phyloP scores from a whole-genome alignment of 2,329 filamentous ascomycete species.

The Stagonosporopsis tanaceti region DNA sequence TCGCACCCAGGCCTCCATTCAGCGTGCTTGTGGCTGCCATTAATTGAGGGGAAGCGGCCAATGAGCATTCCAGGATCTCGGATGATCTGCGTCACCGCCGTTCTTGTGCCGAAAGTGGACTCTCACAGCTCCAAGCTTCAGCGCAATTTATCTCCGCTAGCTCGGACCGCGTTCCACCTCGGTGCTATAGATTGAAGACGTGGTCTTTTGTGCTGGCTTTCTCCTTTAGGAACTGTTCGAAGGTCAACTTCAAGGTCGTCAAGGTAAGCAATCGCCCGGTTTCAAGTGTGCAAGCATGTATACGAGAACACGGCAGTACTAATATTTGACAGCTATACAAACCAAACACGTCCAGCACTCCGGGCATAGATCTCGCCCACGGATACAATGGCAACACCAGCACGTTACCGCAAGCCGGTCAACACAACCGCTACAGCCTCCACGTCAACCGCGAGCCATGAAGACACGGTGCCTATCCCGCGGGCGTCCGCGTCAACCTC shows the following conservation, averaged over 20 bases:
- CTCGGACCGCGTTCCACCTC: slow-evolving; percentile 19
- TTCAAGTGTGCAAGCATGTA: background rate
- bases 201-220: slow-evolving; percentile 1
- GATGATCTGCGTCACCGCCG: slow-evolving; percentile 20
- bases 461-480: background rate
- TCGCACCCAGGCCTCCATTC: slow-evolving; percentile 13
- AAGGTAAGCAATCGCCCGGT: background rate
- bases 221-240: background rate
- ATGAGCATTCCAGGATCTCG: slow-evolving; percentile 2
- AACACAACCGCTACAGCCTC: slow-evolving; percentile 16
- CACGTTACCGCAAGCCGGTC: slow-evolving; percentile 34
- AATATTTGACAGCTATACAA: background rate
- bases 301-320: background rate
- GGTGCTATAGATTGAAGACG: slow-evolving; percentile 9
- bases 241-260: background rate
- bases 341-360: background rate
- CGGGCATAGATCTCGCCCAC: background rate
- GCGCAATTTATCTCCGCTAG: slow-evolving; percentile 23
- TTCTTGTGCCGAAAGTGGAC: slow-evolving; percentile 11
- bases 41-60: slow-evolving; percentile 4
- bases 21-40: slow-evolving; percentile 12
- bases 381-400: slow-evolving; percentile 30
- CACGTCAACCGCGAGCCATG: slow-evolving; percentile 6
- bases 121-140: slow-evolving; percentile 16
- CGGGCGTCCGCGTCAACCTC: slow-evolving; percentile 23